Evolutionary conservation across 192 early-diverging fungal species (phyloP).

Genomic region (Allomyces macrogynus): DNA sequence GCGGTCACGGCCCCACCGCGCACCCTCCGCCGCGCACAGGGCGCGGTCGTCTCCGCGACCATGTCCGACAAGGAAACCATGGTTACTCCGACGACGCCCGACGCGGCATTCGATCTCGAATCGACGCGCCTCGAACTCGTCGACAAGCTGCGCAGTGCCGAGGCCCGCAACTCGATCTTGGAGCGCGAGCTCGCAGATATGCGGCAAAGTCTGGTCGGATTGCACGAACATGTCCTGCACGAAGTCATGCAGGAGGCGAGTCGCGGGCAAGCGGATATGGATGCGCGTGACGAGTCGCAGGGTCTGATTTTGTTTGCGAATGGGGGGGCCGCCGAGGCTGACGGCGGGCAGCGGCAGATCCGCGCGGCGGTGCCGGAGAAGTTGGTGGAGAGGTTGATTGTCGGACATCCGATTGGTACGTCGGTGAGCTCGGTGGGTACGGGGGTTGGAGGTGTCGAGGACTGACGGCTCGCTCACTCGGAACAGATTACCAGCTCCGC

Average conservation of each 20-base stretch:
- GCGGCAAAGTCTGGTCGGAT: background rate
- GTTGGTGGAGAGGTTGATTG: too few relatives aligned
- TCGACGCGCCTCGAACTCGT: background rate
- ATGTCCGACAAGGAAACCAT: too few relatives aligned
- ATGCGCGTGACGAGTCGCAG: background rate
- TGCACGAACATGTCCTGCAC: background rate
- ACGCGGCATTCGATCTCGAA: too few relatives aligned
- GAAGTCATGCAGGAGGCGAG: background rate
- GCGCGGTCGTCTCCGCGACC: background rate
- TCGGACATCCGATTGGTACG: background rate
- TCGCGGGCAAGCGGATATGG: background rate
- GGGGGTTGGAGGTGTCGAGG: too few relatives aligned
- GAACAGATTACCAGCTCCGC: conserved; percentile 19
- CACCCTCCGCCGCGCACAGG: background rate
- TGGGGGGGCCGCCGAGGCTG: too few relatives aligned
- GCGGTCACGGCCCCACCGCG: background rate
- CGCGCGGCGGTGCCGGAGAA: too few relatives aligned
- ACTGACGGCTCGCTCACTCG: background rate
- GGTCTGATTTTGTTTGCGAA: background rate
- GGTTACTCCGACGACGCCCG: too few relatives aligned
- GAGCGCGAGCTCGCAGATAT: background rate
- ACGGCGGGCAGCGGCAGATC: too few relatives aligned
- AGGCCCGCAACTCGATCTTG: background rate
- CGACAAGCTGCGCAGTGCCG: background rate
- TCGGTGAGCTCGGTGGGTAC: background rate